phyloP scores from a whole-genome alignment of 2,329 filamentous ascomycete genomes.

The Alternaria angustiovoidea region DNA sequence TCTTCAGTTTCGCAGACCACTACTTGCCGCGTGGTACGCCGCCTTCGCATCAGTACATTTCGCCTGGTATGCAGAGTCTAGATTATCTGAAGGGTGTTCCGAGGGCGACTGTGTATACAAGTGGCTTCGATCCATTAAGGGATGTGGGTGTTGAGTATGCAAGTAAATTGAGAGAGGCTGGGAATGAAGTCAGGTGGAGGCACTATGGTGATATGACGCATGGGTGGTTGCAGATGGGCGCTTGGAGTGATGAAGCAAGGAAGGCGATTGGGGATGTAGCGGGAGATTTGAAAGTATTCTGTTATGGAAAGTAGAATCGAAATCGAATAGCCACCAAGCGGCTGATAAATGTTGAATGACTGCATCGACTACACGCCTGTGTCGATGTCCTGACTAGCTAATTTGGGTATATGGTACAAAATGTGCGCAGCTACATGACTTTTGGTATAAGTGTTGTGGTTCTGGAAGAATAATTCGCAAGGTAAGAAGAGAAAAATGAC shows the following conservation, averaged over 20 bases:
- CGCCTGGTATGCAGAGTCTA: too few species aligned
- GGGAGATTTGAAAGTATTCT: neutral
- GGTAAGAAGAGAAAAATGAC: neutral
- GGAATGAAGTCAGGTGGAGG: neutral
- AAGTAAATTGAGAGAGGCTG: too few species aligned
- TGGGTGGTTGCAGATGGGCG: neutral
- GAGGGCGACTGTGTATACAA: too few species aligned
- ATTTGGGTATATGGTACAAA: constrained; percentile 3
- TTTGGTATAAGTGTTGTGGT: neutral
- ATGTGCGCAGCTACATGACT: neutral
- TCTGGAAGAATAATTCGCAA: neutral
- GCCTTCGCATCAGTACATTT: too few species aligned
- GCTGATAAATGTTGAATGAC: neutral
- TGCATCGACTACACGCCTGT: neutral
- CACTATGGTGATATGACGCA: constrained; percentile 11
- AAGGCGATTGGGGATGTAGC: constrained; percentile 9
- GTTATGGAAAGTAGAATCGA: neutral
- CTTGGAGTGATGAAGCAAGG: constrained; percentile 11
- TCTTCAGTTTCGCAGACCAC: too few species aligned
- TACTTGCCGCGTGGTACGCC: too few species aligned
- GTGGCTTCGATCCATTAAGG: too few species aligned
- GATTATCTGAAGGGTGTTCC: too few species aligned
- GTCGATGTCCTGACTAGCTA: neutral
- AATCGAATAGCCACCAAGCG: neutral
- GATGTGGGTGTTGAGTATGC: too few species aligned